These are phyloP conservation scores for Ulota crispa DNA, from an alignment of 225 moss, liverwort and hornwort genomes.

Conservation along the genomic window DNA sequence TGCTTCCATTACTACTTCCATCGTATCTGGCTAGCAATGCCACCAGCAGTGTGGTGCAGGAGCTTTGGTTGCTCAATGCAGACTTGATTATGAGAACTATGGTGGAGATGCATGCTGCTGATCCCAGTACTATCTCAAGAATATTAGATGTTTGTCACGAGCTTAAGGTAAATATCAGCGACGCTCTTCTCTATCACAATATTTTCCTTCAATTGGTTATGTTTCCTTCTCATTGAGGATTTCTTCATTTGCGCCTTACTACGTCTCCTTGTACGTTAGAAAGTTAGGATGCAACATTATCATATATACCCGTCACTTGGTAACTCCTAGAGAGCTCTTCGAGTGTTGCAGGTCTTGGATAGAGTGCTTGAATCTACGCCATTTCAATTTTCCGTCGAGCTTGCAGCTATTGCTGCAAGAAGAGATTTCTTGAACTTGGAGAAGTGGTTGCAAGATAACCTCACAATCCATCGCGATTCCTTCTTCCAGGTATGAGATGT, in stretches of 20 bases:
- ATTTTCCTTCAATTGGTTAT: neutral
- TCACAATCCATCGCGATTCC: conserved; percentile 75
- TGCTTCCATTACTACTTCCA: conserved; percentile 56
- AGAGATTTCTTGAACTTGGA: conserved; percentile 84
- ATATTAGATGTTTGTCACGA: conserved; percentile 84
- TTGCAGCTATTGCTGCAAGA: conserved; percentile 79
- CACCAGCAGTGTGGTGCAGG: conserved; percentile 59
- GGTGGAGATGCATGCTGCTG: conserved; percentile 79
- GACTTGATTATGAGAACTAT: conserved; percentile 70
- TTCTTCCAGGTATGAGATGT: conserved; percentile 69
- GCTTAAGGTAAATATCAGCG: conserved; percentile 56
- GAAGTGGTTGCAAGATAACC: conserved; percentile 94
- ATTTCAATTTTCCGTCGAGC: conserved; percentile 85
- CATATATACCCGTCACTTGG: neutral
- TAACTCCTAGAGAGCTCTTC: conserved; percentile 15
- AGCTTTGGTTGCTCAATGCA: conserved; percentile 77
- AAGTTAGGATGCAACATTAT: conserved; percentile 7
- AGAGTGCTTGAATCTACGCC: conserved; percentile 83
- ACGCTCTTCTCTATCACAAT: neutral
- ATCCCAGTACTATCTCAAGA: conserved; percentile 72
- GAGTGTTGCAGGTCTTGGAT: conserved; percentile 50
- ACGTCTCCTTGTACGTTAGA: conserved; percentile 8
- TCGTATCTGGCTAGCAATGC: conserved; percentile 61
- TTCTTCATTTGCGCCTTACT: conserved; percentile 6
- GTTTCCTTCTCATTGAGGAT: conserved; percentile 12